Evolutionary conservation across 305 asterid genomes (phyloP).

Genomic region (Solanum aculeatissimum): DNA sequence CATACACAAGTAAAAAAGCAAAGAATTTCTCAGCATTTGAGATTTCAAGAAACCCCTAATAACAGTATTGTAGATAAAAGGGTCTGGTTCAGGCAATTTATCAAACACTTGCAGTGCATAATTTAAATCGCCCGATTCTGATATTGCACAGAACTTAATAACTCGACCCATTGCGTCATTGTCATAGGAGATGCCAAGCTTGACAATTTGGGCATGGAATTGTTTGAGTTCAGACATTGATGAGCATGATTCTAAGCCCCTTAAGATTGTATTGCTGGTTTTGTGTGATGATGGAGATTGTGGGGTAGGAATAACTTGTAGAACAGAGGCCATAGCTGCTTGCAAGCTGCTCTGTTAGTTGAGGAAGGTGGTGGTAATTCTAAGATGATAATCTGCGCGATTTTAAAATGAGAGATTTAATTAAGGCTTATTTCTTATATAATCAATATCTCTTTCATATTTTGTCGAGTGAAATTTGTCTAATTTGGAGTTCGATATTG

Average conservation of each 20-base stretch:
- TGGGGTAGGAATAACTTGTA: not conserved
- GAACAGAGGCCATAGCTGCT: not conserved
- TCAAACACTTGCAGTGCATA: slow-evolving; percentile 58
- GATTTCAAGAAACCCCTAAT: slow-evolving; percentile 46
- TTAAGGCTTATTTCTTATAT: not conserved
- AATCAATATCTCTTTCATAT: not conserved
- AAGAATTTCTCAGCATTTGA: slow-evolving; percentile 13
- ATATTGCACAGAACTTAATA: slow-evolving; percentile 42
- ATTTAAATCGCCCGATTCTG: slow-evolving; percentile 35
- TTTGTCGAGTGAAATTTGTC: not conserved
- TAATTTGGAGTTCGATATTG: not conserved
- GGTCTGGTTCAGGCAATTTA: slow-evolving; percentile 56
- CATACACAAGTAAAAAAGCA: slow-evolving; percentile 37
- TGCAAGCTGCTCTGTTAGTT: not conserved
- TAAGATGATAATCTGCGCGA: too few species aligned
- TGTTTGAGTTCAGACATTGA: slow-evolving; percentile 61
- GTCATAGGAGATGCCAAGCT: slow-evolving; percentile 51
- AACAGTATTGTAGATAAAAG: slow-evolving; percentile 61
- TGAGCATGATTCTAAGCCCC: slow-evolving; percentile 43
- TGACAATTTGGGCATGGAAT: slow-evolving; percentile 54
- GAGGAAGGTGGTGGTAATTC: too few species aligned
- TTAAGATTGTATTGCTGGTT: slow-evolving; percentile 1
- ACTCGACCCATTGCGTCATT: slow-evolving; percentile 66
- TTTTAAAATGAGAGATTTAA: too few species aligned
- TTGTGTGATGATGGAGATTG: not conserved